Percentiles rank a stretch among this genome's conserved stretches.
Conservation (phyloP, 306 rosid species). For the Lupinus albus region DNA sequence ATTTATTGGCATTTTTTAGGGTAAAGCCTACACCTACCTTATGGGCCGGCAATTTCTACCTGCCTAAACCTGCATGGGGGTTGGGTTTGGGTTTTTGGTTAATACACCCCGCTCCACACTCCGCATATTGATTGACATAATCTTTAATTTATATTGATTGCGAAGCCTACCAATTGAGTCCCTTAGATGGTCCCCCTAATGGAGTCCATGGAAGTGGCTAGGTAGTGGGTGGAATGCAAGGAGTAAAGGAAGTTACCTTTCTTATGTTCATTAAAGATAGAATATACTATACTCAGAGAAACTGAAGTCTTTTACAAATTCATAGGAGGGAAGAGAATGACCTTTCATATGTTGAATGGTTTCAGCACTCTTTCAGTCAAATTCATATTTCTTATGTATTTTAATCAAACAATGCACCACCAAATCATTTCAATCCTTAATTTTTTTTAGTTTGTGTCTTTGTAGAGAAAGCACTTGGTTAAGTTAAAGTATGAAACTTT, state of each 20-base stretch:
- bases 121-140: neutral
- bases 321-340: no score
- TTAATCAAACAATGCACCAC: conserved; percentile 7
- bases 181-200: no score
- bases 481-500: neutral
- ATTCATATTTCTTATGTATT: neutral
- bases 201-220: no score
- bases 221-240: no score
- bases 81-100: neutral
- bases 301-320: no score
- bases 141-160: no score
- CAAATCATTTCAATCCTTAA: conserved; percentile 2
- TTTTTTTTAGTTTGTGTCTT: neutral
- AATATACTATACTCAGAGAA: no score
- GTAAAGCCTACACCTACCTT: no score
- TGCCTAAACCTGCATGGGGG: neutral
- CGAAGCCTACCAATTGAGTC: no score
- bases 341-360: neutral
- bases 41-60: neutral
- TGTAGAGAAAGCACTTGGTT: neutral
- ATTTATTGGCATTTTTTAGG: neutral
- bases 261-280: no score
- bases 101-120: neutral
- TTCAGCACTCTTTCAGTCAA: neutral
- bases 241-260: no score